These are phyloP conservation scores for Kwoniella shivajii DNA, from an alignment of 1,284 basidiomycete species.

Conservation along the genomic window DNA sequence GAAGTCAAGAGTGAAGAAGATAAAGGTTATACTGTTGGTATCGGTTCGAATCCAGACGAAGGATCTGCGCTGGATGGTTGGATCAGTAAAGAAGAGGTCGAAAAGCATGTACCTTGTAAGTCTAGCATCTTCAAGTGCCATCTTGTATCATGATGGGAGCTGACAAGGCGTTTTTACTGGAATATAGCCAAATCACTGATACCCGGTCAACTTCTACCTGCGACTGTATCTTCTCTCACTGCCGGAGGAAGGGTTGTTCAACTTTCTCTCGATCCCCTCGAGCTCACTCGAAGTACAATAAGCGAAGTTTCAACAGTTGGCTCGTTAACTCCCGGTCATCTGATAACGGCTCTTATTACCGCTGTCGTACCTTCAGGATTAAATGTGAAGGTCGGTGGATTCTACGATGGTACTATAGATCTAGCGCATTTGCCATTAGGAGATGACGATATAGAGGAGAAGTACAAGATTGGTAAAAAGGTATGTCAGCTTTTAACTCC, in stretches of 20 bases:
- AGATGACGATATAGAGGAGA: conserved; percentile 57
- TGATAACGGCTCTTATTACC: conserved; percentile 85
- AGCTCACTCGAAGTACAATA: conserved; percentile 59
- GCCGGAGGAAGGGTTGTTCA: conserved; percentile 50
- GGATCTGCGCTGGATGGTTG: conserved; percentile 66
- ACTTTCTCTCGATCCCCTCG: conserved; percentile 56
- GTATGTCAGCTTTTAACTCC: conserved; percentile 28
- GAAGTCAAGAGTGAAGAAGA: conserved; percentile 87
- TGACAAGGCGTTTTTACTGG: neutral
- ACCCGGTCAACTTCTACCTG: conserved; percentile 67
- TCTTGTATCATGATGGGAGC: too few species aligned
- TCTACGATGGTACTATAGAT: conserved; percentile 91
- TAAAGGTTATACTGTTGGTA: conserved; percentile 87
- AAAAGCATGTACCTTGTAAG: conserved; percentile 48
- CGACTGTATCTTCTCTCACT: conserved; percentile 65
- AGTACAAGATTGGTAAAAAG: conserved; percentile 80
- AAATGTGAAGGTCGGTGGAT: conserved; percentile 87
- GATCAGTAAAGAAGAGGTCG: conserved; percentile 68
- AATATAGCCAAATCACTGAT: conserved; percentile 31
- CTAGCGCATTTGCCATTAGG: conserved; percentile 68
- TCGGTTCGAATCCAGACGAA: conserved; percentile 67
- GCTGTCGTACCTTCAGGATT: conserved; percentile 76
- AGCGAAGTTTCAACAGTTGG: conserved; percentile 76
- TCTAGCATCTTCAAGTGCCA: too few species aligned
- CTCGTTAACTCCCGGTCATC: conserved; percentile 81